phyloP scores from a whole-genome alignment of 2,329 filamentous ascomycete genomes.

The Zopfia rhizophila region DNA sequence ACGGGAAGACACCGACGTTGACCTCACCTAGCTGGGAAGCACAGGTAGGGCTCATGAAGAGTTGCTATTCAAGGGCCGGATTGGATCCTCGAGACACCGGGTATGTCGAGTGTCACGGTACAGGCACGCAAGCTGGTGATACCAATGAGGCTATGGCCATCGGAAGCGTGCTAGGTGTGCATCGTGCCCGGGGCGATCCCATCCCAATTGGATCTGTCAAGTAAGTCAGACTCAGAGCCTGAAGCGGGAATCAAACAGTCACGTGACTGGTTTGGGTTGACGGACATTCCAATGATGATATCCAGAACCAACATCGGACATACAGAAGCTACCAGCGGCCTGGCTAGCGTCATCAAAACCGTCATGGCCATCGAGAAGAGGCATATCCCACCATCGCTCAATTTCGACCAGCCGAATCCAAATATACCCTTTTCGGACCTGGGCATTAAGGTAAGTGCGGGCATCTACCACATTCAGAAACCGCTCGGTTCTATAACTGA shows the following conservation, averaged over 20 bases:
- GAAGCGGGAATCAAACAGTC: no score
- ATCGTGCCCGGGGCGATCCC: slow-evolving; percentile 31
- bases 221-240: slow-evolving; percentile 48
- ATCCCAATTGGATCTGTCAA: slow-evolving; percentile 10
- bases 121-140: slow-evolving; percentile 64
- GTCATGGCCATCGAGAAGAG: slow-evolving; percentile 44
- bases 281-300: no score
- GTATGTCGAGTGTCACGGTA: slow-evolving; percentile 53
- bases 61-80: slow-evolving; percentile 43
- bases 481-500: no score
- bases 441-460: no score
- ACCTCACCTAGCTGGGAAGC: slow-evolving; percentile 12
- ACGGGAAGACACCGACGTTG: slow-evolving; percentile 36
- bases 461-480: no score
- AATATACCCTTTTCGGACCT: not conserved
- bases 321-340: slow-evolving; percentile 27
- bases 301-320: slow-evolving; percentile 43
- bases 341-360: slow-evolving; percentile 35
- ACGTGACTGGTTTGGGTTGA: no score
- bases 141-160: slow-evolving; percentile 30
- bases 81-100: slow-evolving; percentile 28
- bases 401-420: slow-evolving; percentile 33
- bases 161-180: slow-evolving; percentile 12
- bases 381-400: slow-evolving; percentile 34
- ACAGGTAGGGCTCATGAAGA: slow-evolving; percentile 12